Evolutionary conservation across 768 basidiomycete genomes (phyloP).

Genomic region (Fibroporia radiculosa): DNA sequence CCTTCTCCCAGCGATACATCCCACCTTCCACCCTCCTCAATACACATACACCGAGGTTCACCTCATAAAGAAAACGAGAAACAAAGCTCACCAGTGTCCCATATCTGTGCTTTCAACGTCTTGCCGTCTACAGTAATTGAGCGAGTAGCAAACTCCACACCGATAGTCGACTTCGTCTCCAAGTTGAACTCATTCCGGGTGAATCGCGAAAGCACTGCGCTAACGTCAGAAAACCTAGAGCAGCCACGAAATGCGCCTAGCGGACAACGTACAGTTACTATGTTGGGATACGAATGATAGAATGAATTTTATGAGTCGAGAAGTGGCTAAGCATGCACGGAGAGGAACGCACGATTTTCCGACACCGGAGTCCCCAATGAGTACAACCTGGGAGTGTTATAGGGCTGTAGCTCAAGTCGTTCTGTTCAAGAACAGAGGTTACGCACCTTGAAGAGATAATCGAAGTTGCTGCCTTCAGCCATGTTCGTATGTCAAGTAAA

Average conservation of each 20-base stretch:
- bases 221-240: not conserved
- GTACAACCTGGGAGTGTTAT: conserved; percentile 89
- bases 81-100: conserved; percentile 83
- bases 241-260: not conserved
- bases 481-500: conserved; percentile 30
- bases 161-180: conserved; percentile 98
- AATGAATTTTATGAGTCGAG: not conserved
- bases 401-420: too few species aligned
- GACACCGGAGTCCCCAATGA: conserved; percentile 98
- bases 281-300: not conserved
- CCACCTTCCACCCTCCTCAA: not conserved
- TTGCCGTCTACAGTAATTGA: conserved; percentile 94
- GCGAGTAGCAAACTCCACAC: conserved; percentile 97
- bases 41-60: not conserved
- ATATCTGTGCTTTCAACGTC: conserved; percentile 97
- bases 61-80: conserved; percentile 3
- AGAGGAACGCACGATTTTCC: conserved; percentile 88
- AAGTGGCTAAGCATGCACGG: not conserved
- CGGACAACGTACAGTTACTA: conserved; percentile 70
- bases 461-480: conserved; percentile 94
- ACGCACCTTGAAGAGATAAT: conserved; percentile 95
- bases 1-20: not conserved
- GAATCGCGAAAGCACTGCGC: conserved; percentile 98
- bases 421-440: not conserved
- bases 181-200: conserved; percentile 99